Percentiles rank a stretch among this genome's conserved stretches.
phyloP scores from a whole-genome alignment of 805 yeast genomes.

The Metschnikowia lunata region DNA sequence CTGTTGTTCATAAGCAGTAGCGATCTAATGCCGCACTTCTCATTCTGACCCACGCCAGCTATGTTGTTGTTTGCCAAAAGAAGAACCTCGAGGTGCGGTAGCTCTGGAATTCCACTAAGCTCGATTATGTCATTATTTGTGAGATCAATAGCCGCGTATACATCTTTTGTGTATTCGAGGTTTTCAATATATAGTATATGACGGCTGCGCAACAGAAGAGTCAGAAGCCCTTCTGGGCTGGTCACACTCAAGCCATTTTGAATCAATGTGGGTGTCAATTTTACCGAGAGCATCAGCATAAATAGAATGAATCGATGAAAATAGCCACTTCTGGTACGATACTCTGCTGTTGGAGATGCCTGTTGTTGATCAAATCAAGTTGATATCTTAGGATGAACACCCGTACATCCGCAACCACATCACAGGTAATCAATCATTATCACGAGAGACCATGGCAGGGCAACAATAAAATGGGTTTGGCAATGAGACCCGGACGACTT shows the following conservation, averaged over 20 bases:
- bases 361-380: no score
- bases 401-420: no score
- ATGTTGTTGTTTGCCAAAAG: slow-evolving; percentile 64
- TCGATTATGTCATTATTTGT: slow-evolving; percentile 67
- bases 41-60: slow-evolving; percentile 27
- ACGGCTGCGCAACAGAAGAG: slow-evolving; percentile 32
- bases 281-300: slow-evolving; percentile 22
- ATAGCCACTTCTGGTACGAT: no score
- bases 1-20: slow-evolving; percentile 52
- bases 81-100: slow-evolving; percentile 45
- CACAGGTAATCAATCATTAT: no score
- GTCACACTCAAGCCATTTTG: slow-evolving; percentile 28
- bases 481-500: no score
- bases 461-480: no score
- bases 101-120: slow-evolving; percentile 46
- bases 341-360: no score
- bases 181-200: slow-evolving; percentile 35
- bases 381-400: no score
- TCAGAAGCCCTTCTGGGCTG: slow-evolving; percentile 34
- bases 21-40: slow-evolving; percentile 34
- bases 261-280: slow-evolving; percentile 30
- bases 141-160: slow-evolving; percentile 59
- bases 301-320: background rate
- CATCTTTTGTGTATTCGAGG: slow-evolving; percentile 27
- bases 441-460: no score